phyloP scores from a whole-genome alignment of 148 eudicot genomes.

The Camellia granthamiana region DNA sequence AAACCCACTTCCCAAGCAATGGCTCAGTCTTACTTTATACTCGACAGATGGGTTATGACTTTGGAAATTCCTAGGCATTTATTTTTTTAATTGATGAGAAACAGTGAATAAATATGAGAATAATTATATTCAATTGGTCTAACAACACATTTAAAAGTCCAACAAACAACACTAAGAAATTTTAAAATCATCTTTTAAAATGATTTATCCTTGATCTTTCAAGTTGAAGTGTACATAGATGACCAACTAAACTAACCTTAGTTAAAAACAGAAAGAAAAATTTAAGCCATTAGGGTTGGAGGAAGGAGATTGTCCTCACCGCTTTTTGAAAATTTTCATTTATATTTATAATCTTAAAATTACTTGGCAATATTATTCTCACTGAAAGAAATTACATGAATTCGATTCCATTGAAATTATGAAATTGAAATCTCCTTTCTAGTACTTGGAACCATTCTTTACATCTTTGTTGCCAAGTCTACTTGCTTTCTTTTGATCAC shows the following conservation, averaged over 20 bases:
- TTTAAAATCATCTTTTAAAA: too few species aligned
- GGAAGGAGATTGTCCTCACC: not conserved
- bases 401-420: not conserved
- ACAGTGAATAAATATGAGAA: not conserved
- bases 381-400: not conserved
- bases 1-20: too few species aligned
- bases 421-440: too few species aligned
- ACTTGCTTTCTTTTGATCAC: not conserved
- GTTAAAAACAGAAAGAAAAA: too few species aligned
- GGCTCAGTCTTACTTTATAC: too few species aligned
- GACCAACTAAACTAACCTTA: not conserved
- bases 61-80: not conserved
- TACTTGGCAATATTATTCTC: not conserved
- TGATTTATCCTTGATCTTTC: not conserved
- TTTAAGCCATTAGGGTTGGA: not conserved
- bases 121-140: not conserved
- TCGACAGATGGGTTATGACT: not conserved
- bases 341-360: too few species aligned
- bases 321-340: not conserved
- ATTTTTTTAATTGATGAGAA: too few species aligned
- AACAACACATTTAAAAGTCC: not conserved
- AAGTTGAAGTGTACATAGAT: too few species aligned
- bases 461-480: not conserved
- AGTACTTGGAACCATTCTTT: not conserved
- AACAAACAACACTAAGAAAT: not conserved